phyloP scores from a whole-genome alignment of 352 stramenopile species.

The Phytophthora macrochlamydospora region DNA sequence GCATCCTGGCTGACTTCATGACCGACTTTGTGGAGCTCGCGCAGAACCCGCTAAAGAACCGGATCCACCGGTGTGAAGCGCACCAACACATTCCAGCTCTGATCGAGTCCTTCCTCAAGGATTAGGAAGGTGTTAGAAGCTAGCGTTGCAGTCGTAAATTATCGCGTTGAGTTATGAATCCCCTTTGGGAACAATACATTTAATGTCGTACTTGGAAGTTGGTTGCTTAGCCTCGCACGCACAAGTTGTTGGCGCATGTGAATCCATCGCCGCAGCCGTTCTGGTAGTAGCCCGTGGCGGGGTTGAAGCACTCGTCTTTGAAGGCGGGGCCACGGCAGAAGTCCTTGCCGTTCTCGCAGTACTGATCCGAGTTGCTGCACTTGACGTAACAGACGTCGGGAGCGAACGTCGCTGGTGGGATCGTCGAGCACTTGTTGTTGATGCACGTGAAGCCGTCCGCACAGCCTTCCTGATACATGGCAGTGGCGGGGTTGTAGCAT shows the following conservation, averaged over 20 bases:
- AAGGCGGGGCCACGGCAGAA: constrained; percentile 24
- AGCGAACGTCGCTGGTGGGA: constrained; percentile 23
- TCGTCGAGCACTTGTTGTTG: constrained; percentile 36
- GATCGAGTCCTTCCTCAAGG: constrained; percentile 51
- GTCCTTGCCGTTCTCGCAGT: constrained; percentile 33
- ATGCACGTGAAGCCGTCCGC: constrained; percentile 35
- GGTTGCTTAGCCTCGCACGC: constrained; percentile 27
- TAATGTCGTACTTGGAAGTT: background rate
- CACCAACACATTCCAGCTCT: constrained; percentile 50
- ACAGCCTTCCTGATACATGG: constrained; percentile 32
- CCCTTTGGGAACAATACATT: background rate
- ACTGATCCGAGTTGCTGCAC: constrained; percentile 29
- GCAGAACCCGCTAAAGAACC: constrained; percentile 42
- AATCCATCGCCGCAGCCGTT: constrained; percentile 30
- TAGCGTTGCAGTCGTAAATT: background rate
- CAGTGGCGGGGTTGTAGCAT: constrained; percentile 39
- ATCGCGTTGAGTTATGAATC: background rate
- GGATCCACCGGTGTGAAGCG: constrained; percentile 45
- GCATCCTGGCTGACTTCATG: constrained; percentile 55
- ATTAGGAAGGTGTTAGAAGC: constrained; percentile 14
- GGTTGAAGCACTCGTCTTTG: constrained; percentile 35
- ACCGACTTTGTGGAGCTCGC: constrained; percentile 54
- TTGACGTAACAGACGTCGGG: constrained; percentile 28
- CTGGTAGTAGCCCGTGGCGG: constrained; percentile 28
- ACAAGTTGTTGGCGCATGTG: constrained; percentile 33